Percentiles rank a stretch among this genome's conserved stretches.
Evolutionary conservation across 768 basidiomycete genomes (phyloP).

Genomic region (Leccinum boreale): DNA sequence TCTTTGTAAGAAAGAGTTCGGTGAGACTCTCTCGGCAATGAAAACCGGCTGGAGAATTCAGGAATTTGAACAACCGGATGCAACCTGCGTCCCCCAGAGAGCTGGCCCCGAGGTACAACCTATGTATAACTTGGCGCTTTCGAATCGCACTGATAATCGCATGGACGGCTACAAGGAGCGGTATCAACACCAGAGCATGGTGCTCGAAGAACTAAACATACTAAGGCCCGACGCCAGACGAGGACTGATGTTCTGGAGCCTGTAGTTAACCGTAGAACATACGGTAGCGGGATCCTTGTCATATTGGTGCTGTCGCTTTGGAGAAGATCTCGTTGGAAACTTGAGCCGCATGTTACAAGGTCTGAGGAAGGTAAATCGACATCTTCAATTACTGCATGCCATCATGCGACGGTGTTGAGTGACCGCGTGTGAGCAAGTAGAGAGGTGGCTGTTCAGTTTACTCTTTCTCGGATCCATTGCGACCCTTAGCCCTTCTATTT

Average conservation of each 20-base stretch:
- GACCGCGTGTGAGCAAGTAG: slow-evolving; percentile 12
- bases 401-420: slow-evolving; percentile 3
- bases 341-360: slow-evolving; percentile 24
- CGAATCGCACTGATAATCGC: slow-evolving; percentile 46
- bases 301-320: slow-evolving; percentile 25
- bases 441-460: not conserved
- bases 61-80: slow-evolving; percentile 49
- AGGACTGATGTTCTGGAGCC: slow-evolving; percentile 26
- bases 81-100: slow-evolving; percentile 57
- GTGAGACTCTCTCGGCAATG: slow-evolving; percentile 39
- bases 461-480: too few species aligned
- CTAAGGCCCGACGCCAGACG: slow-evolving; percentile 29
- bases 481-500: too few species aligned
- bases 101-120: slow-evolving; percentile 56
- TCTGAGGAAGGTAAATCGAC: not conserved
- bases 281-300: slow-evolving; percentile 29
- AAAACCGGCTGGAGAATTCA: slow-evolving; percentile 46
- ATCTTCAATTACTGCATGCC: not conserved
- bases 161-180: slow-evolving; percentile 41
- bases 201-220: slow-evolving; percentile 5
- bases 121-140: slow-evolving; percentile 45
- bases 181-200: not conserved
- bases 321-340: slow-evolving; percentile 15
- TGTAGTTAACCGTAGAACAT: slow-evolving; percentile 21
- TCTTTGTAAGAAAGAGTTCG: slow-evolving; percentile 58